Percentiles rank a stretch among this genome's conserved stretches.
phyloP scores from a whole-genome alignment of 78 protist species.

The Creolimax fragrantissima region DNA sequence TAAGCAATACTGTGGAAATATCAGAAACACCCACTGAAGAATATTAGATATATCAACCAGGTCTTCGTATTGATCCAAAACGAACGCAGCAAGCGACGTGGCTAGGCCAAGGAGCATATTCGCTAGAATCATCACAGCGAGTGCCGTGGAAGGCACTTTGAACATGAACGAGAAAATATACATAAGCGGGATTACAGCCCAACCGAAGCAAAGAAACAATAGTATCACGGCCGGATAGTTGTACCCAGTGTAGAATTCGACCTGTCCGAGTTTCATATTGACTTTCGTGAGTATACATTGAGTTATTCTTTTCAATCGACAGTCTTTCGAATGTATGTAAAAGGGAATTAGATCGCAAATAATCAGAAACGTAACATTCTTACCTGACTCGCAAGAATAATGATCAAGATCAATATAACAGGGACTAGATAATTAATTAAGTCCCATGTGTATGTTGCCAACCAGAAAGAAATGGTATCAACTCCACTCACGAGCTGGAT shows the following conservation, averaged over 20 bases:
- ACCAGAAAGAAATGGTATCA: constrained; percentile 18
- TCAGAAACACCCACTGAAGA: background rate
- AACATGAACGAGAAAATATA: constrained; percentile 15
- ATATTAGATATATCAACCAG: background rate
- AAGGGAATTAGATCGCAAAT: background rate
- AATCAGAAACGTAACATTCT: background rate
- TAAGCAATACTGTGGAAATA: background rate
- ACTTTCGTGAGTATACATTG: too few relatives aligned
- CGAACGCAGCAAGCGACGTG: background rate
- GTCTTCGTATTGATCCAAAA: background rate
- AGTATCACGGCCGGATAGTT: background rate
- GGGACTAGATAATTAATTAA: constrained; percentile 3
- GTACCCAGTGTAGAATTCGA: background rate
- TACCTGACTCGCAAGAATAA: background rate
- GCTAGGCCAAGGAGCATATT: constrained; percentile 1
- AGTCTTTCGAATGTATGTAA: background rate
- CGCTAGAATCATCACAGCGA: background rate
- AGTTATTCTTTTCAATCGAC: too few relatives aligned
- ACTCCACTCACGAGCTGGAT: constrained; percentile 49
- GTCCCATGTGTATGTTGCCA: constrained; percentile 26
- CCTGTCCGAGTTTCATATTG: background rate
- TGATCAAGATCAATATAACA: background rate
- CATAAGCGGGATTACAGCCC: constrained; percentile 4
- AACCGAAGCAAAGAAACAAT: background rate
- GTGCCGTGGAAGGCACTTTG: background rate